Evolutionary conservation across 768 basidiomycete species (phyloP).

Genomic region (Rhizopogon salebrosus): DNA sequence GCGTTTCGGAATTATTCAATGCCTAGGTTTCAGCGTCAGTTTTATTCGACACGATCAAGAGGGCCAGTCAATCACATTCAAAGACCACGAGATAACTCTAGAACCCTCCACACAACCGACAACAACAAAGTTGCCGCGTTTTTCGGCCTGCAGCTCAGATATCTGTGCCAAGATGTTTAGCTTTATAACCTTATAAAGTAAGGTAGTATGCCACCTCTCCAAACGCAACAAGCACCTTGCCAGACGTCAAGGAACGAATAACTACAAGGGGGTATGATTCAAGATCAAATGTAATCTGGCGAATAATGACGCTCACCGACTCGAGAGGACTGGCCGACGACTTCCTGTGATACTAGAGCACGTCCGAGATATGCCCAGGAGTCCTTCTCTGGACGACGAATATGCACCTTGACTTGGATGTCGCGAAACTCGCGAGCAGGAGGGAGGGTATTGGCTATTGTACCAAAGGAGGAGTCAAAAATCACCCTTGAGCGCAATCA

Average conservation of each 20-base stretch:
- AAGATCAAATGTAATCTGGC: not conserved
- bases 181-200: not conserved
- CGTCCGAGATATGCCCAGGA: conserved; percentile 80
- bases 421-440: conserved; percentile 61
- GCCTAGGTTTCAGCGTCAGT: conserved; percentile 41
- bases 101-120: conserved; percentile 72
- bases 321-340: conserved; percentile 70
- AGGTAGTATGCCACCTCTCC: conserved; percentile 44
- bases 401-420: conserved; percentile 81
- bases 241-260: conserved; percentile 49
- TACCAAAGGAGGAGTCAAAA: conserved; percentile 1
- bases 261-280: conserved; percentile 11
- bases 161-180: conserved; percentile 30
- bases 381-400: conserved; percentile 72
- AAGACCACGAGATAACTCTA: conserved; percentile 78
- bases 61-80: conserved; percentile 51
- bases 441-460: not conserved
- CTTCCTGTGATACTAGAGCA: conserved; percentile 70
- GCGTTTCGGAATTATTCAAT: conserved; percentile 76
- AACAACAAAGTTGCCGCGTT: conserved; percentile 83
- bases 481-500: not conserved
- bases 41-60: conserved; percentile 6
- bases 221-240: conserved; percentile 67
- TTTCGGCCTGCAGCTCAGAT: conserved; percentile 77
- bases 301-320: conserved; percentile 52